Conservation (phyloP, 148 eudicot species). For the Cornus florida region DNA sequence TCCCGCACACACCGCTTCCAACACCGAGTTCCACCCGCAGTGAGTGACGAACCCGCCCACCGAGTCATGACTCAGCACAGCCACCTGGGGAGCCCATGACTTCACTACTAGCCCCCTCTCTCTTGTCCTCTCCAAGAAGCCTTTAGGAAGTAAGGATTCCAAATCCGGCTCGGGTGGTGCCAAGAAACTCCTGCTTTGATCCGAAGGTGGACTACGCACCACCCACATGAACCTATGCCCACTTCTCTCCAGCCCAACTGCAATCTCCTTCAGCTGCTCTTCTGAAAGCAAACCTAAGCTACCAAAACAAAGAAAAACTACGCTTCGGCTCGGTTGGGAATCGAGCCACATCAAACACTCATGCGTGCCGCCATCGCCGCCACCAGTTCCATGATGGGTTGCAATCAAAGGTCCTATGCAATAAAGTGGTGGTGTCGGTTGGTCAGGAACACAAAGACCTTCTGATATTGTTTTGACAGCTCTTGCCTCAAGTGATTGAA, state of each 20-base stretch:
- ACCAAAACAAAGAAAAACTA: constrained; percentile 26
- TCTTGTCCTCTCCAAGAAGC: too few relatives aligned
- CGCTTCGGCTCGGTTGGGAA: constrained; percentile 29
- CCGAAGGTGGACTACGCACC: constrained; percentile 31
- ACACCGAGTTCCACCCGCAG: too few relatives aligned
- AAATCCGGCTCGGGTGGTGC: constrained; percentile 21
- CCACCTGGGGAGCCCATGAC: too few relatives aligned
- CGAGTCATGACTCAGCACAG: too few relatives aligned
- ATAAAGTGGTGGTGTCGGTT: constrained; percentile 33
- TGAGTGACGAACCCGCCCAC: too few relatives aligned
- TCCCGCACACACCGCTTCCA: constrained; percentile 34
- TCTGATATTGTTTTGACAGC: constrained; percentile 17
- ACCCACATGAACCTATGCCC: constrained; percentile 8
- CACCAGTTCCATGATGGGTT: too few relatives aligned
- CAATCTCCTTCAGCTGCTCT: constrained; percentile 41
- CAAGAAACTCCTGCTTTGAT: background rate
- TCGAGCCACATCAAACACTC: constrained; percentile 39
- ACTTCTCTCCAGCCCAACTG: constrained; percentile 45
- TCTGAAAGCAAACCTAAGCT: constrained; percentile 8
- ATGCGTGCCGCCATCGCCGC: background rate
- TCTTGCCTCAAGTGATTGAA: constrained; percentile 27
- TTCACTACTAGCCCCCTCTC: too few relatives aligned
- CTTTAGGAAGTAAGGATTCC: constrained; percentile 14
- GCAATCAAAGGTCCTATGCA: constrained; percentile 33
- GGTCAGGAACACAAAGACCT: constrained; percentile 25